Evolutionary conservation across 306 rosid genomes (phyloP).

Genomic region (Medicago arabica): DNA sequence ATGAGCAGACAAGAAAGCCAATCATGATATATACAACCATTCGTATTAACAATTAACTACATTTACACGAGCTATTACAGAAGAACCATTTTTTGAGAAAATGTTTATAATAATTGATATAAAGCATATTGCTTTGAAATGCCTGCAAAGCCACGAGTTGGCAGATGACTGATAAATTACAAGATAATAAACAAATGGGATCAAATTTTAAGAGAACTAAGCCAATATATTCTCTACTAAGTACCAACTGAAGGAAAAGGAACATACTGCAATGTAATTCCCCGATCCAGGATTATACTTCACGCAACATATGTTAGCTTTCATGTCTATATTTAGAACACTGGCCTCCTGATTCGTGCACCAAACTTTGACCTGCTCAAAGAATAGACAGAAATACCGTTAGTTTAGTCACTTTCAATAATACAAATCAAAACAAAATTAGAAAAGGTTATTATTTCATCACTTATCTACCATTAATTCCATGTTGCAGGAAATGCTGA

Average conservation of each 20-base stretch:
- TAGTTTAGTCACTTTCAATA: slow-evolving; percentile 25
- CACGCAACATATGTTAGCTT: slow-evolving; percentile 98
- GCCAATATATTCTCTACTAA: slow-evolving; percentile 20
- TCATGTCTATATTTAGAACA: slow-evolving; percentile 91
- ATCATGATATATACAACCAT: slow-evolving; percentile 12
- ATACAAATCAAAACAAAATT: slow-evolving; percentile 15
- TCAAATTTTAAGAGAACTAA: slow-evolving; percentile 30
- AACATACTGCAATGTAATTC: slow-evolving; percentile 81
- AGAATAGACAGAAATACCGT: slow-evolving; percentile 35
- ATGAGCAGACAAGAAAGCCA: slow-evolving; percentile 5
- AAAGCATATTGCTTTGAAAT: slow-evolving; percentile 35
- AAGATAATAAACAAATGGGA: slow-evolving; percentile 30
- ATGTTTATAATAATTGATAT: neutral
- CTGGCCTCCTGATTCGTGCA: slow-evolving; percentile 94
- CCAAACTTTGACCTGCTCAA: slow-evolving; percentile 92
- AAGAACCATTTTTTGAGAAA: slow-evolving; percentile 21
- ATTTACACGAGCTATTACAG: neutral
- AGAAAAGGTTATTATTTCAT: slow-evolving; percentile 13
- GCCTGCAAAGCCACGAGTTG: slow-evolving; percentile 27
- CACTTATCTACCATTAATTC: slow-evolving; percentile 11
- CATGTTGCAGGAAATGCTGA: slow-evolving; percentile 8
- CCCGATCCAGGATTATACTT: slow-evolving; percentile 97
- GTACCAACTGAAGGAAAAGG: slow-evolving; percentile 41
- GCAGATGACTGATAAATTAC: slow-evolving; percentile 38
- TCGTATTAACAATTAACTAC: neutral